A percentile compares a stretch with the other conserved stretches of the same genome.
Conservation (phyloP, 192 early-diverging fungal genomes). For the Phycomyces nitens region DNA sequence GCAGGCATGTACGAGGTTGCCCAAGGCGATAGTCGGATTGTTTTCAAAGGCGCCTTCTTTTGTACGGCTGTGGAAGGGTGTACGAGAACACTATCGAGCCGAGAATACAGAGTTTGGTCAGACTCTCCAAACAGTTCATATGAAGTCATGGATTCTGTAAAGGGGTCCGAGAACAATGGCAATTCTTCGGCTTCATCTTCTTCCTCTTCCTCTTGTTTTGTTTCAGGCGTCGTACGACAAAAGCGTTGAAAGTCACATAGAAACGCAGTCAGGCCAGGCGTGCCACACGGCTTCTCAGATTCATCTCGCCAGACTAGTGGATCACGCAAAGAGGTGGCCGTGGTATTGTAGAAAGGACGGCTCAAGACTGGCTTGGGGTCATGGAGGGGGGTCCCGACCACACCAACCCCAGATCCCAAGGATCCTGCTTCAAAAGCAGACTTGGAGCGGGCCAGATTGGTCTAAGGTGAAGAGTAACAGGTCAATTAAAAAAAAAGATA, state of each 20-base stretch:
- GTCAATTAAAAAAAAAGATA: background rate
- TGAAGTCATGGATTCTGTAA: no score
- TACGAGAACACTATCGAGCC: no score
- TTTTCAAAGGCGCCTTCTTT: background rate
- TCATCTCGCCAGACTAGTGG: background rate
- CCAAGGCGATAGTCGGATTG: slow-evolving; percentile 11
- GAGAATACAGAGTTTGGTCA: no score
- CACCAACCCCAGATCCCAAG: background rate
- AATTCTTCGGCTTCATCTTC: background rate
- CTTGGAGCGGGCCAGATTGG: background rate
- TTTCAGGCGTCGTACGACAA: background rate
- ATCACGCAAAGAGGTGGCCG: background rate
- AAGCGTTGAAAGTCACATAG: background rate
- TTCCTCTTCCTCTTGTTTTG: background rate
- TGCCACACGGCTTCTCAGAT: background rate
- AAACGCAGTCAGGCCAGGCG: background rate
- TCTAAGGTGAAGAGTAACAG: background rate
- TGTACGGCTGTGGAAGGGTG: no score
- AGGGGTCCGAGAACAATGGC: no score
- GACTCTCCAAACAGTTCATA: no score
- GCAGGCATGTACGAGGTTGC: slow-evolving; percentile 5
- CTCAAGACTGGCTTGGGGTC: background rate
- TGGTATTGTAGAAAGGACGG: background rate
- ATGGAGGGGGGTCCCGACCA: background rate
- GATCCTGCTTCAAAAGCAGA: background rate